Conservation (phyloP, 148 eudicot species). For the Camellia granthamiana region DNA sequence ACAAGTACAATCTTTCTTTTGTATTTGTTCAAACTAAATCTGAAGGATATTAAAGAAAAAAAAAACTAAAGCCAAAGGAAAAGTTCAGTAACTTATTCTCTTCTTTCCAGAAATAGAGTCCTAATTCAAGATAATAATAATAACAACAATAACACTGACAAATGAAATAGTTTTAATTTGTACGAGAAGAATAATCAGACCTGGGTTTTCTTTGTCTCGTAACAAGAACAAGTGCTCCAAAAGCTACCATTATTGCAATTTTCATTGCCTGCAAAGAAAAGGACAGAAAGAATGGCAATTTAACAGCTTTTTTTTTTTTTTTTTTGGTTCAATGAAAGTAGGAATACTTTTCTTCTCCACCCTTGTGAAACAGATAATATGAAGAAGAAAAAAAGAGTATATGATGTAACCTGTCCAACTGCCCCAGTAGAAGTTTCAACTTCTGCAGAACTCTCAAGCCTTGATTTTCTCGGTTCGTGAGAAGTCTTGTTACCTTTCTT, state of each 20-base stretch:
- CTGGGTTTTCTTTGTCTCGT: constrained; percentile 65
- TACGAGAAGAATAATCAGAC: constrained; percentile 17
- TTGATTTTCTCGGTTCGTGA: constrained; percentile 14
- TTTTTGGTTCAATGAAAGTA: no score
- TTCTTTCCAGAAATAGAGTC: not conserved
- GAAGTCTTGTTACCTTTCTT: constrained; percentile 20
- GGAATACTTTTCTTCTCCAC: not conserved
- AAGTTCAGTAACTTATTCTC: not conserved
- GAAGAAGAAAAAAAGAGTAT: not conserved
- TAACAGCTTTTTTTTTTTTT: not conserved
- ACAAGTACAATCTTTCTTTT: not conserved
- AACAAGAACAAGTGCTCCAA: constrained; percentile 72
- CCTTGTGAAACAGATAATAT: not conserved
- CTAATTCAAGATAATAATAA: no score
- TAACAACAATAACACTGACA: not conserved
- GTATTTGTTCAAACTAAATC: not conserved
- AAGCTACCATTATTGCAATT: constrained; percentile 67
- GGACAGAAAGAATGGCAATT: not conserved
- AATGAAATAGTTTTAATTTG: not conserved
- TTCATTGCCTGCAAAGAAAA: constrained; percentile 53
- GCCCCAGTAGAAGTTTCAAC: constrained; percentile 32
- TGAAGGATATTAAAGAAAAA: not conserved
- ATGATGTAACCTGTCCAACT: constrained; percentile 43
- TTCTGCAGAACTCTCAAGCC: constrained; percentile 25
- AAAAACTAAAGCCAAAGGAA: not conserved